Evolutionary conservation across 2,329 filamentous ascomycete species (phyloP).

Genomic region (Trichoderma koningiopsis): DNA sequence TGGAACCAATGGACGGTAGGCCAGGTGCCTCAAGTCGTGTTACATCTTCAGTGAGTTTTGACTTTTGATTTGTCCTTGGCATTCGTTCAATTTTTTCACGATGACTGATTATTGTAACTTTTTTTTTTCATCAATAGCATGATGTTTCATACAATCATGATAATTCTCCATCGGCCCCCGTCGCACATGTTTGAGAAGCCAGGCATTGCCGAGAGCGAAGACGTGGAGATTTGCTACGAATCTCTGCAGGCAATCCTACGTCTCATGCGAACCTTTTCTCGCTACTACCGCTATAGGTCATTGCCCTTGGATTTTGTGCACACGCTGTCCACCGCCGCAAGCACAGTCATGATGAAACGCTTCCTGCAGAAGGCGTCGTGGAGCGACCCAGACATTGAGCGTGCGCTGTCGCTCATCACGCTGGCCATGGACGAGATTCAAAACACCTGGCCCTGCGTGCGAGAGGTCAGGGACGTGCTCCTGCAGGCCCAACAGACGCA

Average conservation of each 20-base stretch:
- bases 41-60: constrained; percentile 47
- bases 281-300: constrained; percentile 47
- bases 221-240: constrained; percentile 53
- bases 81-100: background rate
- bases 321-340: constrained; percentile 51
- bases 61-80: background rate
- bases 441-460: constrained; percentile 50
- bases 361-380: constrained; percentile 45
- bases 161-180: constrained; percentile 53
- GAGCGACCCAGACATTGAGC: constrained; percentile 50
- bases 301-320: constrained; percentile 53
- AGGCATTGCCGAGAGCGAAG: constrained; percentile 45
- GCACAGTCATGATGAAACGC: constrained; percentile 50
- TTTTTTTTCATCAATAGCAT: constrained; percentile 36
- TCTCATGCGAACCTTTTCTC: constrained; percentile 47
- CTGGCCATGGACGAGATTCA: constrained; percentile 56
- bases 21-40: constrained; percentile 48
- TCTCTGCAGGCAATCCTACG: constrained; percentile 50
- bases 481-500: constrained; percentile 37
- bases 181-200: constrained; percentile 46
- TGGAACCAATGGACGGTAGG: constrained; percentile 56
- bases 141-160: constrained; percentile 54
- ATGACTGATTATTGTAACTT: constrained; percentile 28
- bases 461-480: constrained; percentile 44
- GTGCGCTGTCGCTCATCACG: constrained; percentile 51